A percentile compares a stretch with the other conserved stretches of the same genome.
phyloP scores from a whole-genome alignment of 2,329 filamentous ascomycete genomes.

The Colletotrichum sp. region DNA sequence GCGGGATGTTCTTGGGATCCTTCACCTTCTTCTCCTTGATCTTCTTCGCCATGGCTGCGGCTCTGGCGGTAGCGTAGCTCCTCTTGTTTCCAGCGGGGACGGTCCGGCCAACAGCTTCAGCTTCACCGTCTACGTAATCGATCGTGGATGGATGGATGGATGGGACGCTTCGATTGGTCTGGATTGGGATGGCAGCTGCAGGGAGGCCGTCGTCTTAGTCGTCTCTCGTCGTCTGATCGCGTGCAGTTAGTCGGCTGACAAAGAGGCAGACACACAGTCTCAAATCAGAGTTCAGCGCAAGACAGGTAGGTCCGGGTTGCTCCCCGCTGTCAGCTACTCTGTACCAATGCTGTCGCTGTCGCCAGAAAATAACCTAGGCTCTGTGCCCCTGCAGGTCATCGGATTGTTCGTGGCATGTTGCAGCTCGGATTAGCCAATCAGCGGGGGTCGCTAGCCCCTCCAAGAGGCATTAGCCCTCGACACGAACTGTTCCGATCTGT shows the following conservation, averaged over 20 bases:
- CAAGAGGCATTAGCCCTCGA: background rate
- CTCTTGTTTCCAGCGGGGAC: background rate
- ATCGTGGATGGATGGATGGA: background rate
- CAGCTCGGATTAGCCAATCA: background rate
- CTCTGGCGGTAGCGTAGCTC: background rate
- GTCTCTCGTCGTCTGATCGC: background rate
- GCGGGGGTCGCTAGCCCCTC: background rate
- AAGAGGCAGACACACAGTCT: background rate
- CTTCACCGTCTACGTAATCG: background rate
- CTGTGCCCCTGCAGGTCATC: background rate
- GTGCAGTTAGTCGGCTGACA: constrained; percentile 3
- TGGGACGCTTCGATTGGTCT: background rate
- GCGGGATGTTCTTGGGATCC: constrained; percentile 57
- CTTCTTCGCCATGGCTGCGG: constrained; percentile 27
- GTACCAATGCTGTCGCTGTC: background rate
- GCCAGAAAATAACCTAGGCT: background rate
- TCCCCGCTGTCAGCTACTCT: background rate
- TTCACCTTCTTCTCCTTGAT: constrained; percentile 55
- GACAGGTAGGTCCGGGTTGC: background rate
- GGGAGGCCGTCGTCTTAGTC: background rate
- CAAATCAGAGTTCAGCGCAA: background rate
- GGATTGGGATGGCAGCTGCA: background rate
- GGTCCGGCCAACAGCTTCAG: background rate
- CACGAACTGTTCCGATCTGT: constrained; percentile 9
- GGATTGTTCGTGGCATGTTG: background rate